Conservation (phyloP, 768 basidiomycete species). For the Mycena galopus region DNA sequence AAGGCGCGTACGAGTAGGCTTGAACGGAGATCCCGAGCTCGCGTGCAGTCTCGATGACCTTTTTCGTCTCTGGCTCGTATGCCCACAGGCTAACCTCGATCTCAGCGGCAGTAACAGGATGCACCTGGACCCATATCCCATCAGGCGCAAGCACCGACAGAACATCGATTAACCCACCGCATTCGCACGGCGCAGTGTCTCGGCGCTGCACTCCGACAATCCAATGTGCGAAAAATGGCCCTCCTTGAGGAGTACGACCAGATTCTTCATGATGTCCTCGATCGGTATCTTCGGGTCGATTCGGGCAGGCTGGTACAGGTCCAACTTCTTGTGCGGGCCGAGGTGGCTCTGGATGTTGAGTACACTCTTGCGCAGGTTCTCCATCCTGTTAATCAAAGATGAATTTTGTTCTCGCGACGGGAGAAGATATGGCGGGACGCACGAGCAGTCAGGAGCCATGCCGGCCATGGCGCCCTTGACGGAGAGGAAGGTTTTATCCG, state of each 20-base stretch:
- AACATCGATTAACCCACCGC: not conserved
- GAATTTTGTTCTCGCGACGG: not conserved
- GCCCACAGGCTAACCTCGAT: slow-evolving; percentile 55
- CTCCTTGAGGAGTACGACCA: slow-evolving; percentile 62
- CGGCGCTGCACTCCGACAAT: slow-evolving; percentile 65
- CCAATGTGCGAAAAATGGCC: slow-evolving; percentile 55
- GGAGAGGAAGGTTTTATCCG: slow-evolving; percentile 31
- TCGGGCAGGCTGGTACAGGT: slow-evolving; percentile 69
- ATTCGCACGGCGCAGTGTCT: slow-evolving; percentile 57
- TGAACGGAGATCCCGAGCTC: slow-evolving; percentile 51
- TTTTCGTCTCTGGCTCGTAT: slow-evolving; percentile 64
- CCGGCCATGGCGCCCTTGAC: not conserved
- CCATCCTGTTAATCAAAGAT: slow-evolving; percentile 3
- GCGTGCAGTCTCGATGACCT: slow-evolving; percentile 66
- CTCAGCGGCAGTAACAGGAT: not conserved
- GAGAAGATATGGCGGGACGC: not conserved
- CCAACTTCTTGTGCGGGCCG: slow-evolving; percentile 66
- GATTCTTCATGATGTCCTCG: slow-evolving; percentile 58
- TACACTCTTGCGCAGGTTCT: slow-evolving; percentile 50
- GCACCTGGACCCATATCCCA: not conserved
- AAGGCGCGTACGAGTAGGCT: too few species aligned
- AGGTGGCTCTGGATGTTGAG: slow-evolving; percentile 57
- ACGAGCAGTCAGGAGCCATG: slow-evolving; percentile 25
- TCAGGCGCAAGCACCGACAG: too few species aligned
- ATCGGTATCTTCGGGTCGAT: slow-evolving; percentile 57